Evolutionary conservation across 2,329 filamentous ascomycete species (phyloP).

Genomic region (Monilinia fructicola): DNA sequence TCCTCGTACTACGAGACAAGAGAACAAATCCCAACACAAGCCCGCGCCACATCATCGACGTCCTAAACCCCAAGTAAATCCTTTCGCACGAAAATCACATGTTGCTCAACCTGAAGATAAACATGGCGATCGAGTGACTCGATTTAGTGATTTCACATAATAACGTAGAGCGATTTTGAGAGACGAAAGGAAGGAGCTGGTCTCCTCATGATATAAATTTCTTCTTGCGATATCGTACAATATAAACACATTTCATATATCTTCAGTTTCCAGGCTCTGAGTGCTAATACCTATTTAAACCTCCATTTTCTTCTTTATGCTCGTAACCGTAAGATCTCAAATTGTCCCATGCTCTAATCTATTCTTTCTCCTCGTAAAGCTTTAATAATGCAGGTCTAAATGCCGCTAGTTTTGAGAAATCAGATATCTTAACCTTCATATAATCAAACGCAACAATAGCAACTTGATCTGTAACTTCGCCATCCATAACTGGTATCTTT

Average conservation of each 20-base stretch:
- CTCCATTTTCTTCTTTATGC: neutral
- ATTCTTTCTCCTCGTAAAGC: conserved; percentile 50
- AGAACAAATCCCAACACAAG: neutral
- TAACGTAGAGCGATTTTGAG: neutral
- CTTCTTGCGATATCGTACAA: conserved; percentile 12
- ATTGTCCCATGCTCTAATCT: conserved; percentile 21
- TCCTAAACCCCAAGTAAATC: neutral
- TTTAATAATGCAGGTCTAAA: conserved; percentile 60
- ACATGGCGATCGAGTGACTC: neutral
- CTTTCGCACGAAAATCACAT: conserved; percentile 8
- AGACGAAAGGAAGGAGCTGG: conserved; percentile 7
- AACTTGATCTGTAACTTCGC: conserved; percentile 53
- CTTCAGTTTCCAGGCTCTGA: neutral
- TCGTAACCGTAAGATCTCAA: neutral
- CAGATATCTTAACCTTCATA: conserved; percentile 70
- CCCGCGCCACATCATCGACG: neutral
- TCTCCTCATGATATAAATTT: conserved; percentile 5
- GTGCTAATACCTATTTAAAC: neutral
- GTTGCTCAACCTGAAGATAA: conserved; percentile 2
- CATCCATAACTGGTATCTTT: conserved; percentile 43
- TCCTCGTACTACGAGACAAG: conserved; percentile 10
- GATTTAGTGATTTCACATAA: conserved; percentile 12
- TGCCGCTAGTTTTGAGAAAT: conserved; percentile 65
- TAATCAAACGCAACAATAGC: conserved; percentile 76
- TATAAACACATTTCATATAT: conserved; percentile 4